phyloP scores from a whole-genome alignment of 2,329 filamentous ascomycete genomes.

The Zasmidium angulare region DNA sequence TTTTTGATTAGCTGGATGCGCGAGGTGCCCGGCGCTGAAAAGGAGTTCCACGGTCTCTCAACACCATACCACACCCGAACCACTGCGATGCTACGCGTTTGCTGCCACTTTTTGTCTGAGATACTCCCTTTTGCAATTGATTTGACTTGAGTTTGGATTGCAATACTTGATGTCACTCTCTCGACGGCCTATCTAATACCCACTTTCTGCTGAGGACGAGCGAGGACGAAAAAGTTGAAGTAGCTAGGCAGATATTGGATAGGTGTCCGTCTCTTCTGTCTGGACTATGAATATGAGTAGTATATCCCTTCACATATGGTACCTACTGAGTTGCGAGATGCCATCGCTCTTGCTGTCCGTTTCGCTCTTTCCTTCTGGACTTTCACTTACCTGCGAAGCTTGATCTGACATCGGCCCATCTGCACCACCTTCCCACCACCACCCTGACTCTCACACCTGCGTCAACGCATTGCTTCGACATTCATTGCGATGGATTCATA shows the following conservation, averaged over 20 bases:
- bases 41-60: neutral
- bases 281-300: neutral
- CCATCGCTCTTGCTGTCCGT: neutral
- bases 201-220: neutral
- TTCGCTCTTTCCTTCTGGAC: neutral
- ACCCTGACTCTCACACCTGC: neutral
- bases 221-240: neutral
- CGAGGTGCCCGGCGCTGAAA: neutral
- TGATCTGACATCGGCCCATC: neutral
- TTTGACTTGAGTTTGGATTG: neutral
- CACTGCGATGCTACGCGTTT: neutral
- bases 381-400: neutral
- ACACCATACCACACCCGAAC: neutral
- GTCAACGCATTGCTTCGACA: neutral
- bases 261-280: neutral
- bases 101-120: constrained; percentile 14
- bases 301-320: neutral
- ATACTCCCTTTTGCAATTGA: constrained; percentile 21
- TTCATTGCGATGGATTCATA: constrained; percentile 64
- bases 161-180: constrained; percentile 15
- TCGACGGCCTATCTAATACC: constrained; percentile 20
- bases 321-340: neutral
- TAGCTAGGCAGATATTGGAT: neutral
- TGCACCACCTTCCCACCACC: neutral
- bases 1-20: constrained; percentile 6